Evolutionary conservation across 345 rosid species (phyloP).

Genomic region (Bruguiera gymnorhiza): DNA sequence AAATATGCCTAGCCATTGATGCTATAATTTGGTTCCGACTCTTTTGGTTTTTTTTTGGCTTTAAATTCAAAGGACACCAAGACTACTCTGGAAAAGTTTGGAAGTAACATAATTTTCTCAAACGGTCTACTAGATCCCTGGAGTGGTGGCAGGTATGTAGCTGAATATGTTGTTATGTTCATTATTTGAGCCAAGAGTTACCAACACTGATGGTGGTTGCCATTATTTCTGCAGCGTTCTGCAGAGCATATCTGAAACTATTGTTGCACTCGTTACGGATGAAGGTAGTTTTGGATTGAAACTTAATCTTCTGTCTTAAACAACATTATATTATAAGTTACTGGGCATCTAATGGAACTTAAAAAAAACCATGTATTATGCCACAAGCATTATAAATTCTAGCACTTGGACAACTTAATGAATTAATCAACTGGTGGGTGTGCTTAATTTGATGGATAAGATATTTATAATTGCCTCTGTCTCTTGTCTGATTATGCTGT

Average conservation of each 20-base stretch:
- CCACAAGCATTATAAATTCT: too few relatives aligned
- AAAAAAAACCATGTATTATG: neutral
- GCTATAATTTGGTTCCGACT: constrained; percentile 9
- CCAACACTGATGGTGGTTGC: constrained; percentile 19
- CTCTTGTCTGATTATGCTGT: too few relatives aligned
- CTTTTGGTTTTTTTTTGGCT: neutral
- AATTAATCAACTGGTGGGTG: too few relatives aligned
- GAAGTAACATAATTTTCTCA: constrained; percentile 93
- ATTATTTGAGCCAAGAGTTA: neutral
- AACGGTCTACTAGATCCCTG: constrained; percentile 94
- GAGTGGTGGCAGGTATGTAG: constrained; percentile 83
- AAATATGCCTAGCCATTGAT: neutral
- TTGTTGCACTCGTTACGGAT: constrained; percentile 77
- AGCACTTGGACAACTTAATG: too few relatives aligned
- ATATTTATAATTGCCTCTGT: too few relatives aligned
- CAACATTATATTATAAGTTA: neutral
- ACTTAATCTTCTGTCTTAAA: neutral
- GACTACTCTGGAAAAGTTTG: constrained; percentile 58
- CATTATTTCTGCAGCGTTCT: constrained; percentile 56
- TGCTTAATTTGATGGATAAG: neutral
- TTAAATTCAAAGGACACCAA: constrained; percentile 55
- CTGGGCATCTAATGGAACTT: neutral
- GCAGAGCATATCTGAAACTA: constrained; percentile 64
- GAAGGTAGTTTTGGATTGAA: constrained; percentile 57
- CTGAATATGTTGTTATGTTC: constrained; percentile 5